These are phyloP conservation scores for Tuber brumale DNA, from an alignment of 495 filamentous ascomycete species.

Conservation along the genomic window DNA sequence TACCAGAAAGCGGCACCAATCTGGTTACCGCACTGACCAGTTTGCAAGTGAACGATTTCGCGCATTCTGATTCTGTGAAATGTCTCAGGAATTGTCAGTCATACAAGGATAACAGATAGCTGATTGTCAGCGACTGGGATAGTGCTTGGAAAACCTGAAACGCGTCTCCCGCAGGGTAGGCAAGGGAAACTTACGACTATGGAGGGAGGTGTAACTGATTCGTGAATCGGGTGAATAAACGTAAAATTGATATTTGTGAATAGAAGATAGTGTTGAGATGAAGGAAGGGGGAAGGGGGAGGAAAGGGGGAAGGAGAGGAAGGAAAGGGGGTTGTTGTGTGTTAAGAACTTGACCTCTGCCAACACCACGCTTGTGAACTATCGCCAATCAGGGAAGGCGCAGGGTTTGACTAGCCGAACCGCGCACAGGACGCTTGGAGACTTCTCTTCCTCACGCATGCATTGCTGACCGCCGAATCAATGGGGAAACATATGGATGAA, in stretches of 20 bases:
- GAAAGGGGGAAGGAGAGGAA: neutral
- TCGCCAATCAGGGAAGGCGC: conserved; percentile 30
- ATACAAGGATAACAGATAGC: conserved; percentile 7
- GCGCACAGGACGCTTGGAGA: neutral
- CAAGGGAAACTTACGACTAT: conserved; percentile 7
- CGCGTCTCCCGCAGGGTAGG: conserved; percentile 12
- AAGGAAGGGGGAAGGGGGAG: conserved; percentile 31
- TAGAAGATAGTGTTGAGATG: conserved; percentile 30
- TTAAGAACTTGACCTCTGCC: conserved; percentile 19
- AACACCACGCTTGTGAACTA: conserved; percentile 32
- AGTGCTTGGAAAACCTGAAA: conserved; percentile 12
- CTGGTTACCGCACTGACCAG: conserved; percentile 99
- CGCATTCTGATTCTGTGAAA: conserved; percentile 59
- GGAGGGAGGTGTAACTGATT: conserved; percentile 12
- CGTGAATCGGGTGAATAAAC: conserved; percentile 16
- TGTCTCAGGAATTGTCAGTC: conserved; percentile 13
- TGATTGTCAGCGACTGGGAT: conserved; percentile 12
- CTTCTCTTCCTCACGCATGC: neutral
- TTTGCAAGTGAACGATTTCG: conserved; percentile 98
- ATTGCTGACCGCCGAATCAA: neutral
- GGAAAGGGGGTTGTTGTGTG: conserved; percentile 28
- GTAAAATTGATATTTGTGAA: conserved; percentile 16
- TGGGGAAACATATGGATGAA: neutral
- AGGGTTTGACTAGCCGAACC: neutral
- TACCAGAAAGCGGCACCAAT: conserved; percentile 99